Evolutionary conservation across 1,284 basidiomycete species (phyloP), one percentile per base, ranked within the genome.

Genomic region (Stygiomarasmius scandens): DNA sequence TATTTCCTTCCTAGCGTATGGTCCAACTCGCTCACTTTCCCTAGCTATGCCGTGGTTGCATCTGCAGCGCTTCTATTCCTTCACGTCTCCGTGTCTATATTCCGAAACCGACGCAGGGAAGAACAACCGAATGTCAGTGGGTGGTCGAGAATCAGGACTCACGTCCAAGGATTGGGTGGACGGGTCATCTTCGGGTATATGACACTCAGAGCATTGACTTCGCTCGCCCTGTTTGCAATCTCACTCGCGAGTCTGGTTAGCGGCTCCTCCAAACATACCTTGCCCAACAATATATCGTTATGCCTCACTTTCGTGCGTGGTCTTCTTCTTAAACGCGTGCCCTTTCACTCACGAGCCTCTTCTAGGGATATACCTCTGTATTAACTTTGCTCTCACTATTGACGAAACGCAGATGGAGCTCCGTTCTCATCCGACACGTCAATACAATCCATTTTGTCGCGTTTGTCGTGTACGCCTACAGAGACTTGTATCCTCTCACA

Each of bases 401-500:
- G n/a, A 20, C 34, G 12, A 32, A 19, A 2, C 25, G 27, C 9
- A 27, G 29, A n/a, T 53, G 56, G 56, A 58, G 46, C 19, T n/a
- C n/a, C 14, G 29, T 43, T 11, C 24, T 58, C 58, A 64, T 49
- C 53, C 55, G 59, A 20, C 61, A 62, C 54, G 54, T 52, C 27
- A 58, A 56, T 24, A 47, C 69, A 1, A 62, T 78, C n/a, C 55
- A 67, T 53, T 58, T 69, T 34, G 49, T 61, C 14, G 61, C 74
- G 23, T 63, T 75, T 54, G 59, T 68, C 49, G 66, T 77, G 14
- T 86, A 78, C 66, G 69, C 71, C 20, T 84, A 84, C 64, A 78
- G 83, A 23, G 83, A 86, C 65, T 54, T 86, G 25, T 83, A 74
- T 72, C 84, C 85, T 1, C 64, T 83, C 10, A 66, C 77, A 12